Evolutionary conservation across 495 filamentous ascomycete genomes (phyloP), one percentile per base, ranked within the genome.

Genomic region (Tuber indicum): DNA sequence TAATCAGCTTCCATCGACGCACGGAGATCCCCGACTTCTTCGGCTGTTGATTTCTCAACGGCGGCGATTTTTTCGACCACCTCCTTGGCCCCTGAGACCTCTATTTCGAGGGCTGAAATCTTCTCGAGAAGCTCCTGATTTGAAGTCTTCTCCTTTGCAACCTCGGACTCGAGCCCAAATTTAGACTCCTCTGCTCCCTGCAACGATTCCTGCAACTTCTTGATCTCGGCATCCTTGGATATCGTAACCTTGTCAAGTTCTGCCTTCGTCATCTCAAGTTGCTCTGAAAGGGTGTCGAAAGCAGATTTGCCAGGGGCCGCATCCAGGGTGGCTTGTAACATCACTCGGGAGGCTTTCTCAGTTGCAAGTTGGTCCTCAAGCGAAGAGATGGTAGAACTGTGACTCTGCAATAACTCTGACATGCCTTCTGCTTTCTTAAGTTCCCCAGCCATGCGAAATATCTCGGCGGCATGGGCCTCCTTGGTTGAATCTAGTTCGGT

Each of bases 291-390:
- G 58, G 58, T 4, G 8, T 77, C 75, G 47, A 76, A 39, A 47
- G 72, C 81, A 23, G 32, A 49, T 69, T 66, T 72, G 66, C 76
- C 71, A 8, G 80, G 75, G 17, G 72, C 73, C 14, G 72, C 72
- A 42, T 82, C 81, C 10, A 82, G 75, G 32, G 77, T 52, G 47
- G 81, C 72, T 52, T 82, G 74, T 39, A 82, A 74, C 23, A 75
- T 58, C 3, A 36, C 73, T 36, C 82, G 82, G 36, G 76, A 75
- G 9, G 39, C 72, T 76, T 74, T 78, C 72, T 78, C 72, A 1
- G 74, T 58, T n/a, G 52, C 70, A 72, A 82, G 74, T 73, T 81
- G 73, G 10, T 32, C 62, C 47, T 81, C 73, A 17, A 81, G 80
- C 12, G 75, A 72, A 32, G 78, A 70, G 71, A 81, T 43, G 39